A percentile compares a stretch with the other conserved stretches of the same genome.
phyloP scores from a whole-genome alignment of 2,329 filamentous ascomycete genomes.

The Phaeosphaeriaceae sp. region DNA sequence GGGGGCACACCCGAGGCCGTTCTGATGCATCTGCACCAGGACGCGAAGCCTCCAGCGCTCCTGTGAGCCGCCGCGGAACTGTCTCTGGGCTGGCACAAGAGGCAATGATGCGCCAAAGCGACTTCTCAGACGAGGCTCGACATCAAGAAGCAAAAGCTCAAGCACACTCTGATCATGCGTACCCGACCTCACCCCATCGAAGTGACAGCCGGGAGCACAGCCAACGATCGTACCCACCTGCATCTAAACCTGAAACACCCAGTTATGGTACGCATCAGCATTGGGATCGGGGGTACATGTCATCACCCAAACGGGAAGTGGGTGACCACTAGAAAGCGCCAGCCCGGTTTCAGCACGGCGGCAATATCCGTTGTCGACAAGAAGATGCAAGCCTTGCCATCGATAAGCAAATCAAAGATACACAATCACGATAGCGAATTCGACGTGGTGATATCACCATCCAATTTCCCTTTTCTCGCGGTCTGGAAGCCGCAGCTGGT shows the following conservation, averaged over 20 bases:
- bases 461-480: slow-evolving; percentile 20
- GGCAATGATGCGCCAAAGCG: slow-evolving; percentile 30
- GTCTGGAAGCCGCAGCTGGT: slow-evolving; percentile 32
- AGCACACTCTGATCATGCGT: slow-evolving; percentile 26
- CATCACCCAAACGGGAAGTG: slow-evolving; percentile 47
- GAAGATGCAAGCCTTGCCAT: slow-evolving; percentile 10
- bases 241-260: slow-evolving; percentile 44
- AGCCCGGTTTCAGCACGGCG: slow-evolving; percentile 30
- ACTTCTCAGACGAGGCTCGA: slow-evolving; percentile 33
- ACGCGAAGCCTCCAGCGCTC: slow-evolving; percentile 35
- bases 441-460: slow-evolving; percentile 25
- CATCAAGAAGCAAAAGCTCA: slow-evolving; percentile 29
- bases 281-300: slow-evolving; percentile 39
- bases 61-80: slow-evolving; percentile 43
- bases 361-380: slow-evolving; percentile 21
- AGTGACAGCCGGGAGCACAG: slow-evolving; percentile 31
- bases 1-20: slow-evolving; percentile 68
- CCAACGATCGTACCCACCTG: slow-evolving; percentile 33
- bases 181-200: slow-evolving; percentile 29
- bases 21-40: slow-evolving; percentile 65
- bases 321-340: slow-evolving; percentile 40
- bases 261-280: slow-evolving; percentile 42
- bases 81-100: slow-evolving; percentile 43
- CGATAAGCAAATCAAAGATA: slow-evolving; percentile 17
- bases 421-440: slow-evolving; percentile 19